Percentiles rank a stretch among this genome's conserved stretches.
Evolutionary conservation across 495 filamentous ascomycete species (phyloP).

Genomic region (Lentithecium fluviatile): DNA sequence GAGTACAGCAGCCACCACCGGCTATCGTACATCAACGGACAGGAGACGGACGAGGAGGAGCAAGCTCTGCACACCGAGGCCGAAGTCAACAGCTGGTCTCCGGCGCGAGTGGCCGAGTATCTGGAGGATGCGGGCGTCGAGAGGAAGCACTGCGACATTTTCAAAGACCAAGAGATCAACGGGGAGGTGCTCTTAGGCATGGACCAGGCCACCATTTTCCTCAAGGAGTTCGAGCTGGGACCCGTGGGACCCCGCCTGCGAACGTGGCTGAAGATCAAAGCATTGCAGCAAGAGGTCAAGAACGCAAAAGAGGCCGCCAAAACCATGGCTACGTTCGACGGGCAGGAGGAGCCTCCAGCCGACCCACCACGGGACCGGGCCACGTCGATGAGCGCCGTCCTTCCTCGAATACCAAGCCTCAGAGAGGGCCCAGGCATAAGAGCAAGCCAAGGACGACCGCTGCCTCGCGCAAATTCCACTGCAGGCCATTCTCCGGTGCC

Average conservation of each 20-base stretch:
- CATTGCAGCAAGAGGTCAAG: slow-evolving; percentile 79
- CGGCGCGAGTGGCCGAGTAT: slow-evolving; percentile 78
- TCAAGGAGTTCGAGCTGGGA: slow-evolving; percentile 94
- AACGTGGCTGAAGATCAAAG: slow-evolving; percentile 93
- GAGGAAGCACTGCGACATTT: slow-evolving; percentile 82
- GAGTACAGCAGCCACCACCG: slow-evolving; percentile 84
- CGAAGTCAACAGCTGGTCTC: slow-evolving; percentile 61
- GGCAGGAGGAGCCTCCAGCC: slow-evolving; percentile 39
- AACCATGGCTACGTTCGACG: slow-evolving; percentile 41
- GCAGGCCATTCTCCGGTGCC: slow-evolving; percentile 39
- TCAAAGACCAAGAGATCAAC: slow-evolving; percentile 92
- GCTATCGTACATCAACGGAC: slow-evolving; percentile 83
- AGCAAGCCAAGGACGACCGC: slow-evolving; percentile 18
- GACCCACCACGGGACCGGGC: slow-evolving; percentile 41
- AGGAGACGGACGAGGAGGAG: slow-evolving; percentile 53
- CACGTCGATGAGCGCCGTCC: slow-evolving; percentile 50
- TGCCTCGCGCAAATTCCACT: slow-evolving; percentile 28
- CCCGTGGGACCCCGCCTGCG: slow-evolving; percentile 83
- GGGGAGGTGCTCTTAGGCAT: slow-evolving; percentile 91
- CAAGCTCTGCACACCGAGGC: slow-evolving; percentile 44
- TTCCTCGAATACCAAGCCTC: slow-evolving; percentile 62
- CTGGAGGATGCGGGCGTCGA: slow-evolving; percentile 80
- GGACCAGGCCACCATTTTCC: slow-evolving; percentile 87
- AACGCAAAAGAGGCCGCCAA: slow-evolving; percentile 38
- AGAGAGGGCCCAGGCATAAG: slow-evolving; percentile 46